Evolutionary conservation across 345 rosid species (phyloP), one percentile per base, ranked within the genome.

Genomic region (Bruguiera parviflora): DNA sequence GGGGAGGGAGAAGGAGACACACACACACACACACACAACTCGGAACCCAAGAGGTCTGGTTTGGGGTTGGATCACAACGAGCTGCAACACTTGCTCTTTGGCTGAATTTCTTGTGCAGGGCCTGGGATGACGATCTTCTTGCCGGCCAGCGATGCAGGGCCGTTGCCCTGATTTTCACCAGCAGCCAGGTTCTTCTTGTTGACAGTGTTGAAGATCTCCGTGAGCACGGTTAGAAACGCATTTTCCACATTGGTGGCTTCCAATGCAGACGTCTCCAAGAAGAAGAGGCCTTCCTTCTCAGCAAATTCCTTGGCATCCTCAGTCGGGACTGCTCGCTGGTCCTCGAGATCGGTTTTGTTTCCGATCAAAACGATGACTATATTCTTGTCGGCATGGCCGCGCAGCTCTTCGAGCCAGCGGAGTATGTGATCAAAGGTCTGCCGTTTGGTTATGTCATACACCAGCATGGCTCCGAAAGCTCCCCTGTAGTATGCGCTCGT

Each of bases 391-490:
- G 94, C 94, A 31, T 90, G 96, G 61, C 85, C 76, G 9, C 90
- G 87, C 39, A 90, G 65, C 79, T 90, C 96, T 74, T 88, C 96
- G 28, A 90, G 81, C 96, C 94, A 88, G 21, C 94, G 88, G 7
- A 92, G 89, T 66, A 90, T 90, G 78, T 90, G 96, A 22, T 90
- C 96, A 51, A 90, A 90, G 53, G 92, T 85, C 63, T 85, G 89
- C 0, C 88, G 88, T 56, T 87, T 91, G 5, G 89, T 80, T 58
- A 88, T 84, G 66, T 91, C 96, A 1, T 85, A 91, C 31, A 91
- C 94, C 58, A 91, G 76, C 90, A 91, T 88, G 31, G 96, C 96
- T 56, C 96, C 96, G n/a, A 91, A 92, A 35, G 96, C 94, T 46
- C 96, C 96, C 69, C 96, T 82, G 68, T 91, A 91, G 67, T 87